Evolutionary conservation across 1,139 yeast genomes (phyloP).

Genomic region (Blastobotrys apis): DNA sequence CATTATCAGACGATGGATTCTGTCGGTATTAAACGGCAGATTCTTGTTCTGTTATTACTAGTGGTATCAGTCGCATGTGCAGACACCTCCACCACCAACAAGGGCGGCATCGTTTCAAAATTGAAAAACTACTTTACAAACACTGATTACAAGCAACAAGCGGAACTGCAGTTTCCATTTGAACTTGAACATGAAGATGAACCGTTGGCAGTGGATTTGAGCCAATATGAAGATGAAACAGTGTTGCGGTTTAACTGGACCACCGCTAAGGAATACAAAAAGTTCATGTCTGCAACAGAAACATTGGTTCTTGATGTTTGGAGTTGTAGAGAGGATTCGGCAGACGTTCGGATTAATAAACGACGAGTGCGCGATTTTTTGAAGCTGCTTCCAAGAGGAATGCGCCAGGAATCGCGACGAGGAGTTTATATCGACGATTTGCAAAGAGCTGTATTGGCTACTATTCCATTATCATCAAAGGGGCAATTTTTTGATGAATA

Average conservation of each 20-base stretch:
- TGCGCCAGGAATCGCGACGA: constrained; percentile 24
- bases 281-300: constrained; percentile 30
- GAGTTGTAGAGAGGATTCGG: constrained; percentile 28
- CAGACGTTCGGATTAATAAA: constrained; percentile 31
- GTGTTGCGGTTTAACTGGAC: constrained; percentile 47
- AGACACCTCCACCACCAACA: neutral
- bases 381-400: constrained; percentile 29
- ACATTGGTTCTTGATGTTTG: constrained; percentile 38
- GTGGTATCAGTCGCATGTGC: neutral
- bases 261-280: constrained; percentile 24
- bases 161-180: constrained; percentile 10
- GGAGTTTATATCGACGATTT: constrained; percentile 31
- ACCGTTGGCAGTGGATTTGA: constrained; percentile 20
- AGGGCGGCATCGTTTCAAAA: neutral
- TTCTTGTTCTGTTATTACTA: neutral
- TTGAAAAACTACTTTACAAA: neutral
- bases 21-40: neutral
- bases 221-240: constrained; percentile 47
- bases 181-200: constrained; percentile 7
- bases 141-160: neutral
- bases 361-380: constrained; percentile 28
- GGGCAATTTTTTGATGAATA: constrained; percentile 59
- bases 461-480: constrained; percentile 16
- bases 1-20: constrained; percentile 1
- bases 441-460: constrained; percentile 30